Base-by-base conservation (phyloP, 192 early-diverging fungal species). In the Lunasporangiospora selenospora region DNA sequence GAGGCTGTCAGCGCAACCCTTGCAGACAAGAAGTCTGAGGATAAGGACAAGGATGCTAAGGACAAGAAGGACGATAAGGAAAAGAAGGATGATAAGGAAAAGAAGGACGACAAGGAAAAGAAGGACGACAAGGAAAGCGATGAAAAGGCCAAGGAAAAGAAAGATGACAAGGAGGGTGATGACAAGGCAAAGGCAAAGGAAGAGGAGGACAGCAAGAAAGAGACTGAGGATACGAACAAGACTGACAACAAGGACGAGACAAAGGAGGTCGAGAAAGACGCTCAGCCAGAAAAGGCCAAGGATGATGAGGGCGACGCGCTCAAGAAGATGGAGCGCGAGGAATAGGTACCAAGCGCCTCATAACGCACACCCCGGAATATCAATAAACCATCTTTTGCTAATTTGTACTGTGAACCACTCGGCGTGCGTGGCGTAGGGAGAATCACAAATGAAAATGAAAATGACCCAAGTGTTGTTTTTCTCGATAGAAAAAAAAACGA, bases 1-100 rank as follows among this genome's bases (percentile, higher is more conserved):
- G 58, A 60, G 34, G 47, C 21, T 3, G 58, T 60, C 29, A 60
- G 46, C 15, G 30, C 58, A 1, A 50, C 58, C 7, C 32, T 47
- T 8, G 57, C 57, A 10, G 45, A 58, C 30, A 58, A 58, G 37
- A 37, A 47, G 32, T 19, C 16, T 13, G 33, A 37, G 2, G 40
- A 42, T 11, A 42, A 42, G 29, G n/a, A 33, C 7, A 38, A 38
- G 34, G 19, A n/a, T 23, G 48, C 2, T 31, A 10, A 15, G 21
- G 30, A 16, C 13, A 23, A 39, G 49, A 19, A 0, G 4, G 49
- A 50, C 11, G 24, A 40, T 7, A 37, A 41, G 26, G 30, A 11
- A 1, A 11, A 52, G 13, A n/a, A n/a, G n/a, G n/a, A n/a, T n/a
- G 41, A 23, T 26, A 32, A 47, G 15, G 48, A 51, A 3, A 44